A percentile compares a stretch with the other conserved stretches of the same genome.
Conservation (phyloP, 108 stramenopile genomes). For the Fragilaria radians region DNA sequence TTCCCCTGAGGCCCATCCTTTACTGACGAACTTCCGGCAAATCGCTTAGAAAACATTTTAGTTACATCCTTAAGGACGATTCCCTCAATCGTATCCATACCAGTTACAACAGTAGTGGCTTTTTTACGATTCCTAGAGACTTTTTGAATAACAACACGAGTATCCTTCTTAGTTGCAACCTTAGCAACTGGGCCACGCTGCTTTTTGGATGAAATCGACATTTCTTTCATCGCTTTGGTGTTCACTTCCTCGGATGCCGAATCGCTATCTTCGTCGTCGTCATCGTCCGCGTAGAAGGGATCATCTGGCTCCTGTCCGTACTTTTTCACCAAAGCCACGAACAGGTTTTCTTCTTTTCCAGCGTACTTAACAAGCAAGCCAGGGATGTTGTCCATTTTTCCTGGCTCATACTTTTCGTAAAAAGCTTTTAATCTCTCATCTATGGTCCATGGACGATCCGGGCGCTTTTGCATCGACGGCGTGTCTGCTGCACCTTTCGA, state of each 20-base stretch:
- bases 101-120: conserved; percentile 82
- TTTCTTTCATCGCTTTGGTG: conserved; percentile 4
- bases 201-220: conserved; percentile 43
- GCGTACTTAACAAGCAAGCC: conserved; percentile 75
- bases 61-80: conserved; percentile 92
- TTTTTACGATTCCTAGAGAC: conserved; percentile 74
- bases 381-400: conserved; percentile 68
- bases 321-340: conserved; percentile 75
- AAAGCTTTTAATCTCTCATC: conserved; percentile 69
- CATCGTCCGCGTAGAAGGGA: conserved; percentile 54
- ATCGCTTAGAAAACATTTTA: conserved; percentile 86
- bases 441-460: conserved; percentile 69
- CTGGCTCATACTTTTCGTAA: conserved; percentile 82
- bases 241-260: conserved; percentile 16
- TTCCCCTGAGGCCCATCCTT: conserved; percentile 76
- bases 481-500: neutral
- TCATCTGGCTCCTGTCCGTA: conserved; percentile 88
- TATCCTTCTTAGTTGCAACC: conserved; percentile 45
- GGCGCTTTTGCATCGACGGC: conserved; percentile 10
- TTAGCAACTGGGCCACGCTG: conserved; percentile 76
- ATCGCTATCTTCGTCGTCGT: conserved; percentile 42
- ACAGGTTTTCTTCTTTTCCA: conserved; percentile 88
- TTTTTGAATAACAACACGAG: conserved; percentile 79
- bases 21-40: conserved; percentile 88
- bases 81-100: conserved; percentile 87